Evolutionary conservation across 306 rosid genomes (phyloP).

Genomic region (Acacia acuminata): DNA sequence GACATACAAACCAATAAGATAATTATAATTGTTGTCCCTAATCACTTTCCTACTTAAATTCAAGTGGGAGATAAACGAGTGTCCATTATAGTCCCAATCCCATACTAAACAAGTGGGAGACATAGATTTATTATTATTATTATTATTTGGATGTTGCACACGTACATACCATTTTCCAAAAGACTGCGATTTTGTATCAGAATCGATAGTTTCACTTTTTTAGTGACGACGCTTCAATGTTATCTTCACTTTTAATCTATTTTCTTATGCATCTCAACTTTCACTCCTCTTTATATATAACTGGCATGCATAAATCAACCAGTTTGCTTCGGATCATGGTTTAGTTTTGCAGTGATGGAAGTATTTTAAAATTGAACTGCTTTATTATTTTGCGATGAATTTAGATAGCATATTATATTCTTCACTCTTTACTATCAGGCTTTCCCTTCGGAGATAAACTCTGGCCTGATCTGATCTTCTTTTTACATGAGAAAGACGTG

Average conservation of each 20-base stretch:
- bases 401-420: not conserved
- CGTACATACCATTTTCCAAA: conserved; percentile 23
- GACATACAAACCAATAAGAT: conserved; percentile 25
- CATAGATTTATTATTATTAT: conserved; percentile 16
- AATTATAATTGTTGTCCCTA: conserved; percentile 33
- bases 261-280: not conserved
- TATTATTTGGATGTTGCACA: conserved; percentile 11
- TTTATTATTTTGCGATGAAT: not conserved
- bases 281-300: not conserved
- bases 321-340: not conserved
- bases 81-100: conserved; percentile 26
- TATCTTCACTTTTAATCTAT: not conserved
- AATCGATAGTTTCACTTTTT: not conserved
- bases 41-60: conserved; percentile 24
- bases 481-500: not conserved
- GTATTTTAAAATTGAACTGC: not conserved
- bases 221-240: not conserved
- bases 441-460: not conserved
- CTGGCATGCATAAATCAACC: not conserved
- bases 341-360: not conserved
- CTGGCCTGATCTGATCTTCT: not conserved
- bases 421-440: not conserved
- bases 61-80: conserved; percentile 35
- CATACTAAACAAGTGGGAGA: no score
- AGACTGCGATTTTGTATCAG: conserved; percentile 20